These are phyloP conservation scores for Gossypioides kirkii DNA, from an alignment of 345 rosid genomes.

Conservation along the genomic window DNA sequence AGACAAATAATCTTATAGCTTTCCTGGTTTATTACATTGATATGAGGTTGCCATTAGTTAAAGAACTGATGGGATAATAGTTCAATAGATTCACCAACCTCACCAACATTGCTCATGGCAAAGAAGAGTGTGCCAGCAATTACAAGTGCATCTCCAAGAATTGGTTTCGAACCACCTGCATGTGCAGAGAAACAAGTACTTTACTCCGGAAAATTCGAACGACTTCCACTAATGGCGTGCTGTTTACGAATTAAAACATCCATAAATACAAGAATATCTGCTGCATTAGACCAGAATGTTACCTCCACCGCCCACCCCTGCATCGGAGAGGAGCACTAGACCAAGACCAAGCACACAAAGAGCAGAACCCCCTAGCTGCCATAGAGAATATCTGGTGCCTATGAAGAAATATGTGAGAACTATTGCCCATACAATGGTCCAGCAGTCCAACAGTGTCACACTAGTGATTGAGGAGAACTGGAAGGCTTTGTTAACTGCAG, in stretches of 20 bases:
- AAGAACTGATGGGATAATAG: background rate
- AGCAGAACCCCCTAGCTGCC: slow-evolving; percentile 51
- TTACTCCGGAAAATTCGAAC: background rate
- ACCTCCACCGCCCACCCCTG: slow-evolving; percentile 59
- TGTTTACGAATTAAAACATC: background rate
- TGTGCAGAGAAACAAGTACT: background rate
- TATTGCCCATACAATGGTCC: slow-evolving; percentile 49
- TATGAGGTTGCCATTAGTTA: background rate
- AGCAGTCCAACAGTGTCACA: slow-evolving; percentile 57
- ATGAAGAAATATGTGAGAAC: slow-evolving; percentile 48
- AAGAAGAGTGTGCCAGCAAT: slow-evolving; percentile 43
- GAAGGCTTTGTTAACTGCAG: slow-evolving; percentile 58
- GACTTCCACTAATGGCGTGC: background rate
- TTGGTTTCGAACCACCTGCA: slow-evolving; percentile 43
- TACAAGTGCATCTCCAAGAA: slow-evolving; percentile 47
- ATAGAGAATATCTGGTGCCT: slow-evolving; percentile 43
- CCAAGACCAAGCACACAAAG: slow-evolving; percentile 54
- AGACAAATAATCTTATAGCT: background rate
- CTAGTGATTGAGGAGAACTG: slow-evolving; percentile 60
- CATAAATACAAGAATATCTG: background rate
- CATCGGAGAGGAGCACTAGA: slow-evolving; percentile 53
- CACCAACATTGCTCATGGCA: slow-evolving; percentile 51
- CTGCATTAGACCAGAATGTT: background rate
- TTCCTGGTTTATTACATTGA: background rate
- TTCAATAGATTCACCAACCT: slow-evolving; percentile 31